Conservation (phyloP, 768 basidiomycete genomes). For the Tulasnella sp. region DNA sequence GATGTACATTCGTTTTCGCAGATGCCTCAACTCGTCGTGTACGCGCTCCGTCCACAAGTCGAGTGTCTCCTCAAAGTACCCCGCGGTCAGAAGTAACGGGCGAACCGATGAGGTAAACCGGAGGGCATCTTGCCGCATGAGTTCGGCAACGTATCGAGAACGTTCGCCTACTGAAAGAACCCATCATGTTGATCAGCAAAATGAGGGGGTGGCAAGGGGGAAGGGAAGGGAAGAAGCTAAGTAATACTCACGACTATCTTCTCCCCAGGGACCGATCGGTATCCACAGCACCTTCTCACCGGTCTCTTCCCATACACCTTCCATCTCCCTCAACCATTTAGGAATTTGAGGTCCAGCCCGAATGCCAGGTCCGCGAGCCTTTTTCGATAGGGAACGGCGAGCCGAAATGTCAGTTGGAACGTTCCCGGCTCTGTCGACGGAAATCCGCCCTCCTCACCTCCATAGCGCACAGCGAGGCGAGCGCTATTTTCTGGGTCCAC, state of each 20-base stretch:
- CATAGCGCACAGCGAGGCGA: neutral
- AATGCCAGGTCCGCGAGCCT: neutral
- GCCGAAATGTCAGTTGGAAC: neutral
- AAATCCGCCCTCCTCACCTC: neutral
- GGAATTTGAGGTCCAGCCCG: neutral
- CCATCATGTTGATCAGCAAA: neutral
- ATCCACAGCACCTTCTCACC: neutral
- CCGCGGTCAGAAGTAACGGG: slow-evolving; percentile 1
- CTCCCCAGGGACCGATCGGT: slow-evolving; percentile 4
- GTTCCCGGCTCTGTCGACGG: neutral
- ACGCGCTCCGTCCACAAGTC: neutral
- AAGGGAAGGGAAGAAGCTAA: neutral
- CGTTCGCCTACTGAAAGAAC: neutral
- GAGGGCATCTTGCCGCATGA: neutral
- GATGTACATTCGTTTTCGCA: neutral
- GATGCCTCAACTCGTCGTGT: neutral
- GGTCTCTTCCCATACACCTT: slow-evolving; percentile 5
- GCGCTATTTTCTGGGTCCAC: neutral
- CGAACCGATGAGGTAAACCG: neutral
- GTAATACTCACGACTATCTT: neutral
- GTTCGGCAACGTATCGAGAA: neutral
- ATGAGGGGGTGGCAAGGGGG: neutral
- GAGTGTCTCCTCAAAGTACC: slow-evolving; percentile 9
- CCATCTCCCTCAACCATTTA: slow-evolving; percentile 9
- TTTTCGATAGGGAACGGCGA: neutral